Conservation (phyloP, 306 rosid species). For the Cucurbita pepo region DNA sequence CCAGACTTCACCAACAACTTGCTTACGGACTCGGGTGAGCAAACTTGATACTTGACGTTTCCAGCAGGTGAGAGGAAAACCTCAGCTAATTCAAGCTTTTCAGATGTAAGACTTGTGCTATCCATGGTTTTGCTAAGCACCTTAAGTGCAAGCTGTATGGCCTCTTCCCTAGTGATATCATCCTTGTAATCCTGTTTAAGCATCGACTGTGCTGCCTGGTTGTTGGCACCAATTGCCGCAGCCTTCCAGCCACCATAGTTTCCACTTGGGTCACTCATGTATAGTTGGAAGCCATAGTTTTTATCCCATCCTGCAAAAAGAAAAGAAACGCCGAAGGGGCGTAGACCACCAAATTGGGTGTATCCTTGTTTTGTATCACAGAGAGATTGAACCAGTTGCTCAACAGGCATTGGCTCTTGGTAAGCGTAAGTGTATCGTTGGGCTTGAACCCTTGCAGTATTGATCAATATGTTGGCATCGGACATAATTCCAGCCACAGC, state of each 20-base stretch:
- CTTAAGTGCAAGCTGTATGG: constrained; percentile 26
- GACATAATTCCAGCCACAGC: constrained; percentile 35
- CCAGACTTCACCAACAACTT: constrained; percentile 22
- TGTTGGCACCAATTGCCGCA: constrained; percentile 30
- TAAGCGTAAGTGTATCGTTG: constrained; percentile 23
- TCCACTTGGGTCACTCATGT: constrained; percentile 37
- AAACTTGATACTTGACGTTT: constrained; percentile 24
- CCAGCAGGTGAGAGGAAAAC: constrained; percentile 24
- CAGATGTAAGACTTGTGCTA: constrained; percentile 29
- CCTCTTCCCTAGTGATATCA: constrained; percentile 30
- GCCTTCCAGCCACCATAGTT: constrained; percentile 37
- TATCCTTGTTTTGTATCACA: constrained; percentile 33
- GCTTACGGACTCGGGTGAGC: constrained; percentile 15
- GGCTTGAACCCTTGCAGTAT: constrained; percentile 31
- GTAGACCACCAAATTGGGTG: constrained; percentile 31
- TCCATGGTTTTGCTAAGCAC: constrained; percentile 33
- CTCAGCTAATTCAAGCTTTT: constrained; percentile 26
- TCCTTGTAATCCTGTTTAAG: constrained; percentile 34
- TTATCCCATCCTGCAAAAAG: constrained; percentile 35
- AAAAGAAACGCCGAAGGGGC: constrained; percentile 29
- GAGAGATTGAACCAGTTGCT: constrained; percentile 27
- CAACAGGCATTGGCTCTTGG: constrained; percentile 37
- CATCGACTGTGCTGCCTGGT: constrained; percentile 33
- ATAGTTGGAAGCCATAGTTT: constrained; percentile 26
- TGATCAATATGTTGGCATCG: constrained; percentile 27